Base-by-base conservation (phyloP, 129 eudicot genomes). In the Gnaphalium uliginosum region DNA sequence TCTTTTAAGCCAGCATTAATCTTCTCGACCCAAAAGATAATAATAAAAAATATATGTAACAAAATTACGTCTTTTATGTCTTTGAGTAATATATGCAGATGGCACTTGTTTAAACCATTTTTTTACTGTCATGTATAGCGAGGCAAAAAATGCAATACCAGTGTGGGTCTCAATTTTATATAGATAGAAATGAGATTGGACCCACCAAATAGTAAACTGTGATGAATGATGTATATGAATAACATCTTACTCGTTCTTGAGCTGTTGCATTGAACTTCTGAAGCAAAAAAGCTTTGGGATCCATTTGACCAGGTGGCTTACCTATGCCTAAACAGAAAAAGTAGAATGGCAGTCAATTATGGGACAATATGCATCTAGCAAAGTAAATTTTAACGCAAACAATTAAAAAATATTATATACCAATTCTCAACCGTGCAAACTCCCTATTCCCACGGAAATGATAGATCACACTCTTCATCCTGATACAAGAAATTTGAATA, bases 281-380 rank as follows among this genome's bases (percentile, higher is more conserved):
- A 59, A 95, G 94, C 93, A 95, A 72, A 81, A 91, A 95, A 70
- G 99, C 99, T 87, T 89, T 95, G 8, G 96, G 99, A 84, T 95
- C 99, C 97, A 89, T 89, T 83, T 89, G 97, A 75, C 96, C 92
- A 57, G 97, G 92, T 68, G 97, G 99, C 76, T 85, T 86, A 48
- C 99, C 97, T 60, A 95, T 87, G 72, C 99, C 98, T 90, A 71
- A 41, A 56, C 24, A 23, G 50, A 23, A 29, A 58, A 56, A 35
- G 48, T 60, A 64, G 10, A 63, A 26, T 13, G 35, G 14, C 29
- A 41, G 63, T 53, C 32, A 62, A 37, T 39, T 33, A 61, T 37
- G 4, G 32, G 37, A 68, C 15, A 62, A 11, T 59, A 41, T 25
- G 43, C 41, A 21, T 81, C 25, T 24, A 7, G 35, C 64, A 50